Conservation (phyloP, 2,329 filamentous ascomycete genomes). For the Aspergillus vadensis region DNA sequence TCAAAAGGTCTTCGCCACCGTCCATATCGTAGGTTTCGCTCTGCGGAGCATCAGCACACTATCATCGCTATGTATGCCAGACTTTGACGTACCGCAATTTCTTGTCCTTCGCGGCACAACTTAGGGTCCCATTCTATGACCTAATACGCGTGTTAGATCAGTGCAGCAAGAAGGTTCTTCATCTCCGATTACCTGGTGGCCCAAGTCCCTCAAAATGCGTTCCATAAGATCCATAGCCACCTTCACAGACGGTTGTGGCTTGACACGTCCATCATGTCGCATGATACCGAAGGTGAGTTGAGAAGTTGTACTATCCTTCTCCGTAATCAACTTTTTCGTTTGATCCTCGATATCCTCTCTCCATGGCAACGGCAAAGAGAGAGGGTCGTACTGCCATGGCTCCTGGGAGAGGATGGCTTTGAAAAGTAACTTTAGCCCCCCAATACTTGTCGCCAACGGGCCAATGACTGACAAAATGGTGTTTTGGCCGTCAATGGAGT, state of each 20-base stretch:
- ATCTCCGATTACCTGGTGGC: neutral
- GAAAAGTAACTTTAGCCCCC: constrained; percentile 31
- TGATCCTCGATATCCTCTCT: constrained; percentile 8
- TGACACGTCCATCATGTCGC: neutral
- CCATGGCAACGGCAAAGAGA: constrained; percentile 41
- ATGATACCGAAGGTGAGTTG: neutral
- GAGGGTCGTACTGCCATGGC: constrained; percentile 43
- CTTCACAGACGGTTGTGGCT: neutral
- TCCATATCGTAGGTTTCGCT: constrained; percentile 33
- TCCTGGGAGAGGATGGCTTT: constrained; percentile 35
- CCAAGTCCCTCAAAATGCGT: neutral
- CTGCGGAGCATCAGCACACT: neutral
- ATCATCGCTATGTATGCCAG: neutral
- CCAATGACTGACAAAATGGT: constrained; percentile 39
- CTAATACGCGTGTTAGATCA: neutral
- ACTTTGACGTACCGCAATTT: neutral
- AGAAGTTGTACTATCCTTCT: neutral
- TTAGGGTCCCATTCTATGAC: neutral
- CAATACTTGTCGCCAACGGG: constrained; percentile 34
- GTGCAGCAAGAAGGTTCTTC: rapidly evolving
- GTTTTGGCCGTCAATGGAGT: constrained; percentile 40
- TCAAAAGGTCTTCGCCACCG: constrained; percentile 34
- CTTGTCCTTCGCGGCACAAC: neutral
- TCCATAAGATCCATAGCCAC: neutral
- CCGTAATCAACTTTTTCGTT: neutral